Conservation (phyloP, 202 grass and related monocot genomes). For the Panicum hallii region DNA sequence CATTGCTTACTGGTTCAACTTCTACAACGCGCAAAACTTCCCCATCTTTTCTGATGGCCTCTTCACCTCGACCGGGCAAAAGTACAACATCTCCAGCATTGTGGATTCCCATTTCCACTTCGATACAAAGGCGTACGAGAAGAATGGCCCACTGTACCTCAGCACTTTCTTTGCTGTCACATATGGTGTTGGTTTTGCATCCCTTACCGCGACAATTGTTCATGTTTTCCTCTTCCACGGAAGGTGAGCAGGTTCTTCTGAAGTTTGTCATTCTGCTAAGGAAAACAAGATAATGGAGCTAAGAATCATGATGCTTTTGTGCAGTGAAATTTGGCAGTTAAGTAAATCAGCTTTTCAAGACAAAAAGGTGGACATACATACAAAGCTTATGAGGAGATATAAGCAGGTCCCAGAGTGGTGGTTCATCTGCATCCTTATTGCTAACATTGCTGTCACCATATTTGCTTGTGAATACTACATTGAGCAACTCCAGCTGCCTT, state of each 20-base stretch:
- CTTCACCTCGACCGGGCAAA: constrained; percentile 66
- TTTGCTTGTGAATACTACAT: constrained; percentile 97
- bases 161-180: constrained; percentile 87
- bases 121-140: constrained; percentile 67
- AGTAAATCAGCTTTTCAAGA: constrained; percentile 88
- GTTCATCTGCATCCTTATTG: constrained; percentile 85
- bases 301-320: constrained; percentile 13
- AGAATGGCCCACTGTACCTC: constrained; percentile 73
- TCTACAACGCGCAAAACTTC: constrained; percentile 80
- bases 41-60: constrained; percentile 92
- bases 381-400: constrained; percentile 84
- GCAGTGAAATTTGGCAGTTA: constrained; percentile 86
- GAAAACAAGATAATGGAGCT: background rate
- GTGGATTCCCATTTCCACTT: constrained; percentile 82
- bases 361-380: constrained; percentile 81
- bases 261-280: background rate
- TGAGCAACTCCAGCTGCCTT: constrained; percentile 91
- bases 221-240: constrained; percentile 95
- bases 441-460: constrained; percentile 67
- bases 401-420: constrained; percentile 86
- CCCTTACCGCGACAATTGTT: constrained; percentile 72
- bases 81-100: constrained; percentile 81
- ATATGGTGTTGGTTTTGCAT: constrained; percentile 86
- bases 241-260: constrained; percentile 56
- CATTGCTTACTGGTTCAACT: constrained; percentile 69